These are phyloP conservation scores for Globisporangium radiosum DNA, from an alignment of 352 stramenopile species.

Conservation along the genomic window DNA sequence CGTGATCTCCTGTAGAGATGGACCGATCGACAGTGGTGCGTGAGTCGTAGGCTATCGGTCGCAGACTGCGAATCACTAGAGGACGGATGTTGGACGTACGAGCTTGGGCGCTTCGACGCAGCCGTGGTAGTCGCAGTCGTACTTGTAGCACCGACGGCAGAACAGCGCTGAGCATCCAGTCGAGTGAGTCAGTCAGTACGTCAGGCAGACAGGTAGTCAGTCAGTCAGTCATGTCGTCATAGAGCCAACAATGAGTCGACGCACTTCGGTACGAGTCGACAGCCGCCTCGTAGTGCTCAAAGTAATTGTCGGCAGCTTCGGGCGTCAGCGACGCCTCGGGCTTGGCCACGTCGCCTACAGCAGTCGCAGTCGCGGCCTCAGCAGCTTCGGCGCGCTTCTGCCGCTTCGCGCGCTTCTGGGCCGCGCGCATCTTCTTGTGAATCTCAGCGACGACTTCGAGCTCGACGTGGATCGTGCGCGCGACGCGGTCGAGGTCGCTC, in stretches of 20 bases:
- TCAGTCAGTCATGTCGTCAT: not conserved
- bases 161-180: constrained; percentile 41
- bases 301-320: constrained; percentile 31
- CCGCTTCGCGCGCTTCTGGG: constrained; percentile 30
- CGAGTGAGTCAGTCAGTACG: too few species aligned
- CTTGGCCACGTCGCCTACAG: not conserved
- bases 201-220: not conserved
- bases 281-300: constrained; percentile 47
- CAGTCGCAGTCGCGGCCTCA: constrained; percentile 1
- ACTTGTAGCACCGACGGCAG: constrained; percentile 75
- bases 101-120: constrained; percentile 50
- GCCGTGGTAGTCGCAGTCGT: constrained; percentile 82
- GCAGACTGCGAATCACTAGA: too few species aligned
- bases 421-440: constrained; percentile 42
- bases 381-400: constrained; percentile 18
- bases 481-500: constrained; percentile 51
- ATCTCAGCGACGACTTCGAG: constrained; percentile 61
- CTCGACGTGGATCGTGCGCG: constrained; percentile 58
- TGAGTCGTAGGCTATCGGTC: too few species aligned
- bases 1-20: constrained; percentile 31
- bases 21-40: not conserved
- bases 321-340: not conserved
- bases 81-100: constrained; percentile 16
- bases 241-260: not conserved
- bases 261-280: constrained; percentile 68